A percentile compares a stretch with the other conserved stretches of the same genome.
These are phyloP conservation scores for Clitopilus hobsonii DNA, from an alignment of 768 basidiomycete genomes.

Conservation along the genomic window DNA sequence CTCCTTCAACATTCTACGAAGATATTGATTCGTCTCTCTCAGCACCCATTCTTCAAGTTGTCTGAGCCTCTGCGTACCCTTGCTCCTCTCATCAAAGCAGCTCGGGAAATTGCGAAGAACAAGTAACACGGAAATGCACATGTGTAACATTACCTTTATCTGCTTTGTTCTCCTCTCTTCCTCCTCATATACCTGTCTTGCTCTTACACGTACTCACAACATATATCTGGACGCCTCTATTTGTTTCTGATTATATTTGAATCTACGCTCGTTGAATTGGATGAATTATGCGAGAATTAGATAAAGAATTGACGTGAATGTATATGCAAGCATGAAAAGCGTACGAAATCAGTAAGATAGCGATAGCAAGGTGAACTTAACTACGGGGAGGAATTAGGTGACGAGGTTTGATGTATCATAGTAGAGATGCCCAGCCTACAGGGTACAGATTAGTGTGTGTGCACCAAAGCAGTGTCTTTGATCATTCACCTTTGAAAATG, in stretches of 20 bases:
- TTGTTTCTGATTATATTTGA: not conserved
- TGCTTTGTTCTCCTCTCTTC: constrained; percentile 1
- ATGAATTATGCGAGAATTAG: not conserved
- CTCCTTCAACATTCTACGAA: constrained; percentile 6
- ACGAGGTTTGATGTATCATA: not conserved
- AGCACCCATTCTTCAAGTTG: constrained; percentile 87
- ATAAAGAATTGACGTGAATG: not conserved
- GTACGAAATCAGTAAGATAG: not conserved
- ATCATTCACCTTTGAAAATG: constrained; percentile 67
- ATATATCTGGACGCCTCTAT: not conserved
- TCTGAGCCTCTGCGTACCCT: constrained; percentile 85
- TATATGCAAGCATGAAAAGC: not conserved
- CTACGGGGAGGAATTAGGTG: not conserved
- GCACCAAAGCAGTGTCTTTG: no score
- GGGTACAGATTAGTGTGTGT: not conserved
- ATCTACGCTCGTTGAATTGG: not conserved
- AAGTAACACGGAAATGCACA: constrained; percentile 20
- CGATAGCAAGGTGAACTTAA: not conserved
- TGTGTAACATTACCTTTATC: not conserved
- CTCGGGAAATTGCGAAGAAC: constrained; percentile 77
- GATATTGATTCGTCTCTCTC: constrained; percentile 10
- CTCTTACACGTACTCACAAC: not conserved
- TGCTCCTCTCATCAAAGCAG: constrained; percentile 88
- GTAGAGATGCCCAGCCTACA: constrained; percentile 8
- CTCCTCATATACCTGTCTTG: not conserved